Conservation (phyloP, 176 grass and related monocot genomes). For the Stipa capillata region DNA sequence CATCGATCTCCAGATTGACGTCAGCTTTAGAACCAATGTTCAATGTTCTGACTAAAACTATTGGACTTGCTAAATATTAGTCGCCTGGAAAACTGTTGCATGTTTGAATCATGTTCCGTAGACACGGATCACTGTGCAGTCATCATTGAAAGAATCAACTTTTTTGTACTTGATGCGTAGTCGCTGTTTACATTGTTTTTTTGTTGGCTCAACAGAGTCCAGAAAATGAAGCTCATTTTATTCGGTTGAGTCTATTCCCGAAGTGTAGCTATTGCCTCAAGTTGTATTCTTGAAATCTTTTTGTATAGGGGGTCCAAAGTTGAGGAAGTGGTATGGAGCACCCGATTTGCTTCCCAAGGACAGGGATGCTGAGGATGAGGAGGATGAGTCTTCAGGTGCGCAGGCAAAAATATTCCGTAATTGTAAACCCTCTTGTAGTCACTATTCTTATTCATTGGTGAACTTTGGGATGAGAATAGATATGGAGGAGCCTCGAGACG, state of each 20-base stretch:
- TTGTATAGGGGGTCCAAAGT: slow-evolving; percentile 75
- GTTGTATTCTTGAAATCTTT: slow-evolving; percentile 1
- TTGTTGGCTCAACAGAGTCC: neutral
- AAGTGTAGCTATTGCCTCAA: neutral
- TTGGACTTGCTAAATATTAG: neutral
- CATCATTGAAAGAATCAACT: neutral
- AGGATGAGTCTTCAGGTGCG: slow-evolving; percentile 70
- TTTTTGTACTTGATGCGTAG: too few relatives aligned
- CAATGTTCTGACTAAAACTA: neutral
- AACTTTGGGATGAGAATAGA: slow-evolving; percentile 38
- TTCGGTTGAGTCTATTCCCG: neutral
- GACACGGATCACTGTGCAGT: neutral
- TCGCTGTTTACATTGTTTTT: neutral
- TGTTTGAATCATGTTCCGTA: neutral
- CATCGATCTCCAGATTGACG: neutral
- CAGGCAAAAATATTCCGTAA: neutral
- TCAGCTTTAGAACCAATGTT: neutral
- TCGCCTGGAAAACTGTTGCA: too few relatives aligned
- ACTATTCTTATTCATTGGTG: slow-evolving; percentile 27
- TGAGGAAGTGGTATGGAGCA: slow-evolving; percentile 93
- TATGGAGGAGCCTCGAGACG: slow-evolving; percentile 54
- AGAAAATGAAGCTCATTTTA: neutral
- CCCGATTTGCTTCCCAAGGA: slow-evolving; percentile 78
- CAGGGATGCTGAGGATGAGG: slow-evolving; percentile 35
- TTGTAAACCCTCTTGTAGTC: neutral